Evolutionary conservation across 495 filamentous ascomycete genomes (phyloP), one percentile per base, ranked within the genome.

Genomic region (Talaromyces proteolyticus): DNA sequence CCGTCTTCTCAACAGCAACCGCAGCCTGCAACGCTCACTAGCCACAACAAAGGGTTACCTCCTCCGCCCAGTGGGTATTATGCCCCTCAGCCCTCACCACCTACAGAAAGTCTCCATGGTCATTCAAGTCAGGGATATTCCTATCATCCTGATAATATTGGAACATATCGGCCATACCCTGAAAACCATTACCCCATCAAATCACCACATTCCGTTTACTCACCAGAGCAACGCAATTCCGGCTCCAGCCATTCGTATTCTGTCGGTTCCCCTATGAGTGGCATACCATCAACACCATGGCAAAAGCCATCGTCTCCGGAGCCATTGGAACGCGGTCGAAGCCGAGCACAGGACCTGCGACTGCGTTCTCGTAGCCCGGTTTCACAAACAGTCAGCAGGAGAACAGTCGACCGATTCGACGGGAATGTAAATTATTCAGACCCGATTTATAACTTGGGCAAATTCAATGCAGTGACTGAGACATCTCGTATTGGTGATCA

Each of bases 401-500:
- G 56, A 38, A n/a, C n/a, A n/a, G n/a, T n/a, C n/a, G 59, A 58
- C 40, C 26, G 46, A 25, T 4, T 44, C 3, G 54, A 55, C 16
- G 55, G 58, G 2, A 55, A 46, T 29, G 49, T 57, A 24, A 61
- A 66, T 37, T 25, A 50, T 40, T 54, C 56, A 12, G 64, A 64
- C 29, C 64, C 64, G 10, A 60, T 58, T 3, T 54, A 57, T 53
- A 37, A 41, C 14, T 53, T 63, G 3, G 62, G 64, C 6, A 58
- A 51, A 34, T 65, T 67, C 47, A 51, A 51, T 8, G 44, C 52
- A 10, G 58, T 57, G 5, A 54, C 53, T 4, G 54, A 57, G 37
- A 62, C 56, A 12, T 58, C 55, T 23, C 57, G 60, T 17, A 39
- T 58, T 22, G 64, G 64, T 14, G 64, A 65, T 40, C 64, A 67